Conservation (phyloP, 2,329 filamentous ascomycete species). For the Fusarium bactridioides region DNA sequence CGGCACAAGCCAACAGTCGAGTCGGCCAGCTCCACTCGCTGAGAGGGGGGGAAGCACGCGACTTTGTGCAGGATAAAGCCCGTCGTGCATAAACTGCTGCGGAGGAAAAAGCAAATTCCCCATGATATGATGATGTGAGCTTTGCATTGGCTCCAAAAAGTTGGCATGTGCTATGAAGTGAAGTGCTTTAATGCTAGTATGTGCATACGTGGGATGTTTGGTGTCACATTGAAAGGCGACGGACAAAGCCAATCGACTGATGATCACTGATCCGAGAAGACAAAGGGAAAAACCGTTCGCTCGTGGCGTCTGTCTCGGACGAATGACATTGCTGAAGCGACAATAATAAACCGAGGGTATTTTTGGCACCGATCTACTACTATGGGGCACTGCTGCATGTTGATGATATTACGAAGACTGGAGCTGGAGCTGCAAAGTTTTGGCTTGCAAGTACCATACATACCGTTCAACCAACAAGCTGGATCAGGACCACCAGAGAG, state of each 20-base stretch:
- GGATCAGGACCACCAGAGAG: constrained; percentile 10
- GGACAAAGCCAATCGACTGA: constrained; percentile 21
- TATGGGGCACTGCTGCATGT: constrained; percentile 14
- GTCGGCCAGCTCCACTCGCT: constrained; percentile 22
- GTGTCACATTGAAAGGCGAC: constrained; percentile 2
- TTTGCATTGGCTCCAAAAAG: background rate
- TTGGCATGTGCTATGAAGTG: constrained; percentile 10
- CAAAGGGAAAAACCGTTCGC: constrained; percentile 22
- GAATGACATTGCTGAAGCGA: constrained; percentile 32
- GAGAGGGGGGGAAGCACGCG: constrained; percentile 28
- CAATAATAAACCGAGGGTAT: constrained; percentile 8
- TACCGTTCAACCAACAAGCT: background rate
- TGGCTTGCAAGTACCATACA: background rate
- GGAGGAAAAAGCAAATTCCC: constrained; percentile 25
- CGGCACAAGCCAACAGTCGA: constrained; percentile 26
- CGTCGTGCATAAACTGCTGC: constrained; percentile 28
- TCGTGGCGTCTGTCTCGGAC: constrained; percentile 33
- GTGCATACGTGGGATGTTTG: background rate
- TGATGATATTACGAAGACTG: background rate
- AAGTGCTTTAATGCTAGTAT: constrained; percentile 20
- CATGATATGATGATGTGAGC: constrained; percentile 33
- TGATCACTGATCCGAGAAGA: constrained; percentile 3
- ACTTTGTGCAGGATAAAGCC: constrained; percentile 35
- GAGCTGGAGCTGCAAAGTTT: constrained; percentile 14
- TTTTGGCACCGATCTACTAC: constrained; percentile 19